Evolutionary conservation across 2,329 filamentous ascomycete genomes (phyloP).

Genomic region (Nannizzia gypsea): DNA sequence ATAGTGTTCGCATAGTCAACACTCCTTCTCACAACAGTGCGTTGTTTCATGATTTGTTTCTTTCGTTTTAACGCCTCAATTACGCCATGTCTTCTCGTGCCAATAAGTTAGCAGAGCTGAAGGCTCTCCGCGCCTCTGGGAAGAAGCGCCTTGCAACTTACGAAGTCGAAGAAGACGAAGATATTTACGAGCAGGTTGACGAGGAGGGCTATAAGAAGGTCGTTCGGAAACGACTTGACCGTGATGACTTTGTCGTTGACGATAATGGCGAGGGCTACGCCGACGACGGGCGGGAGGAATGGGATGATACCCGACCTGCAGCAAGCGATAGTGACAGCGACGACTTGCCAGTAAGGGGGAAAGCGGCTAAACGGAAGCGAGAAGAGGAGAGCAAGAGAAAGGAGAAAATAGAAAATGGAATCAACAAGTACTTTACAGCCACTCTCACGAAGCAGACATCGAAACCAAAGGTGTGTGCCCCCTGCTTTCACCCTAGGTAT

Average conservation of each 20-base stretch:
- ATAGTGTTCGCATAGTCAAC: background rate
- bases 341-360: constrained; percentile 50
- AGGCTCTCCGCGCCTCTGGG: constrained; percentile 71
- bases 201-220: constrained; percentile 97
- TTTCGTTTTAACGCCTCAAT: background rate
- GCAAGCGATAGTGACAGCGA: constrained; percentile 66
- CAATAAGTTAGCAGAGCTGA: constrained; percentile 53
- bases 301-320: constrained; percentile 58
- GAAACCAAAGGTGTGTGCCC: constrained; percentile 63
- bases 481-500: constrained; percentile 10
- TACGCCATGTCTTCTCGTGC: constrained; percentile 14
- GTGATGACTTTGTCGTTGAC: constrained; percentile 96
- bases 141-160: constrained; percentile 86
- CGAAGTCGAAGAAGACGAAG: constrained; percentile 68
- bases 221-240: constrained; percentile 72
- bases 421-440: constrained; percentile 87
- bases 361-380: constrained; percentile 67
- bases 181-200: constrained; percentile 91
- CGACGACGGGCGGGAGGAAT: constrained; percentile 87
- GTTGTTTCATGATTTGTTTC: background rate
- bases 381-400: constrained; percentile 77
- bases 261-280: constrained; percentile 91
- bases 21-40: background rate
- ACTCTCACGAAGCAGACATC: constrained; percentile 50
- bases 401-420: constrained; percentile 80